These are phyloP conservation scores for Rosa hybrid DNA, from an alignment of 331 rosid species.

Conservation along the genomic window DNA sequence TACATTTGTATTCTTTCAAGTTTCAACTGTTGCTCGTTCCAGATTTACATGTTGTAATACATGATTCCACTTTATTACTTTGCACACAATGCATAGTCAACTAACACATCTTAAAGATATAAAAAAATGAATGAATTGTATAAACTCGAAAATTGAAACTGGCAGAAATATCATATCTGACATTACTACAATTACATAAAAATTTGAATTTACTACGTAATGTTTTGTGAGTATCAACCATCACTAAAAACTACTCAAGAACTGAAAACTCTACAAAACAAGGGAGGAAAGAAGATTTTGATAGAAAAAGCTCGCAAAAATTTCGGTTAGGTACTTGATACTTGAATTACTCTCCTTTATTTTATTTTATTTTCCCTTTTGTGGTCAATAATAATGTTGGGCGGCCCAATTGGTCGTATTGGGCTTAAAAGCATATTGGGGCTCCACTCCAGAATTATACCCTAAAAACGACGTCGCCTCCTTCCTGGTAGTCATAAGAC, in stretches of 20 bases:
- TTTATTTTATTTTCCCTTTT: not conserved
- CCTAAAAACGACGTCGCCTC: slow-evolving; percentile 9
- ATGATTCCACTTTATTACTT: not conserved
- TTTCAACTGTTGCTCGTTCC: no score
- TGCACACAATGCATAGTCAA: not conserved
- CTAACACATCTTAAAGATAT: not conserved
- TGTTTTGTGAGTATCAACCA: no score
- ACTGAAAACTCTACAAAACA: no score
- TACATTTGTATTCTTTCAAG: no score
- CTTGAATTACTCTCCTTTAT: no score
- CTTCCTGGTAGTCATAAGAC: not conserved
- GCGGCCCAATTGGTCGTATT: not conserved
- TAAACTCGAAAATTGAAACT: not conserved
- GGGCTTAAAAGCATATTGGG: not conserved
- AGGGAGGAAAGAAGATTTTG: no score
- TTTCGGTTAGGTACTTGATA: no score
- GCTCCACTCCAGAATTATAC: not conserved
- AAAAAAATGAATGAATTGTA: not conserved
- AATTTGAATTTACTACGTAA: no score
- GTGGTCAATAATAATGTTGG: not conserved
- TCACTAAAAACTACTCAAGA: no score
- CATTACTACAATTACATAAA: no score
- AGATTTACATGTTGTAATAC: not conserved
- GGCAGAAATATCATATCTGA: no score
- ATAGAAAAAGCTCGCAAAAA: no score